Percentiles rank a stretch among this genome's conserved stretches.
Conservation (phyloP, 352 stramenopile species). For the Phytopythium chamaehyphon region DNA sequence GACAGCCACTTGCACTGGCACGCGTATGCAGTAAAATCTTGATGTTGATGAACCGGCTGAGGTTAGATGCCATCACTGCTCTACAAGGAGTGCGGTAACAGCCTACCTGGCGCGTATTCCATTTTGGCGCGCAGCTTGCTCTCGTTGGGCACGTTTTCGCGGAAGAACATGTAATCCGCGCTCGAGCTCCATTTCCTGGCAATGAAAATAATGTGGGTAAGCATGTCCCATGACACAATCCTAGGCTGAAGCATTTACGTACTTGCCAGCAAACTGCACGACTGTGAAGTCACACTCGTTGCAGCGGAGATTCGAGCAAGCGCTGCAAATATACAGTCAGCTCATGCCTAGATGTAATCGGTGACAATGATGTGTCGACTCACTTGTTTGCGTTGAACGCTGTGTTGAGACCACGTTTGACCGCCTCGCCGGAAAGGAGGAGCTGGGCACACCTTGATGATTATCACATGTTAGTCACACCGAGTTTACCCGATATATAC, state of each 20-base stretch:
- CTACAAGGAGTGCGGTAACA: background rate
- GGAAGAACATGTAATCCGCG: constrained; percentile 85
- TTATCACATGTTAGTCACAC: background rate
- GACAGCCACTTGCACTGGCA: constrained; percentile 83
- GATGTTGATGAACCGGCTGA: too few species aligned
- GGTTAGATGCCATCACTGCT: background rate
- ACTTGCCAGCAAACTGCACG: constrained; percentile 72
- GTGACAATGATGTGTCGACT: too few species aligned
- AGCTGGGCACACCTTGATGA: constrained; percentile 45
- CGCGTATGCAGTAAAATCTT: constrained; percentile 60
- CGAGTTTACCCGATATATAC: background rate
- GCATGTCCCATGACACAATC: background rate
- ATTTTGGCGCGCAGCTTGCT: constrained; percentile 61
- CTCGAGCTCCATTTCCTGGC: constrained; percentile 59
- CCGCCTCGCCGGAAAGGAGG: constrained; percentile 43
- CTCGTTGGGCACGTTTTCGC: constrained; percentile 75
- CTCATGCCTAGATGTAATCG: background rate
- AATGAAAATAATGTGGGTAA: background rate
- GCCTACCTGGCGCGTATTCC: constrained; percentile 41
- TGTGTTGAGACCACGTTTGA: constrained; percentile 56
- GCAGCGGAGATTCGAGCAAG: constrained; percentile 72
- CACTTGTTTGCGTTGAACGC: constrained; percentile 52
- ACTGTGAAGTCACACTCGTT: constrained; percentile 83
- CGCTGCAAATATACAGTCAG: constrained; percentile 26
- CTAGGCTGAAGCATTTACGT: constrained; percentile 9